Evolutionary conservation across 495 filamentous ascomycete species (phyloP), one percentile per base, ranked within the genome.

Genomic region (Penicillium coffeae): DNA sequence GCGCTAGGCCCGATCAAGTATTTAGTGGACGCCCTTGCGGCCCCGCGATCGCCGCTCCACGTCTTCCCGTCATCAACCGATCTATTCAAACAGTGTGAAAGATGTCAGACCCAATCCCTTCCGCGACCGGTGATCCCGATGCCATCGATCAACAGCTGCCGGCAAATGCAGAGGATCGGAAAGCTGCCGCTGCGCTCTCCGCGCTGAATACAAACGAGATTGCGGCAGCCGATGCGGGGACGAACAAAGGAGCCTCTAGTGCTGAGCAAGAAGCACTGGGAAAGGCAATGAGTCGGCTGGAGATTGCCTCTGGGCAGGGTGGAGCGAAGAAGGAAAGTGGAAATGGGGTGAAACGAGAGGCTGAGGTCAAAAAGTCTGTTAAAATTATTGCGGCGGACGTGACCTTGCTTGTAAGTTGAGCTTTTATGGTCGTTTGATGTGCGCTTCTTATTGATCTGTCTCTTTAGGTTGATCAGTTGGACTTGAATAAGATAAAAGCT

Each of bases 161-260:
- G 36, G 72, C 83, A 34, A 83, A 79, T 45, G 87, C 89, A 52
- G 89, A 94, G 69, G 90, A 93, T 71, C 87, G 89, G 66, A 95
- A 93, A 70, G 88, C 91, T 16, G 89, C 89, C 47, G 89, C 88
- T 20, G 90, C 91, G 14, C 82, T 95, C 57, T 83, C 81, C 51
- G 81, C 82, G 46, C 85, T 95, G 45, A 85, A 91, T 55, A 66
- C 78, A 20, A 83, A 83, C 47, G 86, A 85, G 43, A 62, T 70
- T 35, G 50, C 43, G n/a, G n/a, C n/a, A 9, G 36, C 62, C 32
- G 74, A 79, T 6, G 70, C 72, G n/a, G 61, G 59, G 27, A 52
- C 71, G 18, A 45, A 69, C 6, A 76, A 78, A 51, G 81, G 72
- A 50, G 61, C 71, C 6, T 66, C 70, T 0, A 65, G 65, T 35